Evolutionary conservation across 441 rosid genomes (phyloP), one percentile per base, ranked within the genome.

Genomic region (Melastoma candidum): DNA sequence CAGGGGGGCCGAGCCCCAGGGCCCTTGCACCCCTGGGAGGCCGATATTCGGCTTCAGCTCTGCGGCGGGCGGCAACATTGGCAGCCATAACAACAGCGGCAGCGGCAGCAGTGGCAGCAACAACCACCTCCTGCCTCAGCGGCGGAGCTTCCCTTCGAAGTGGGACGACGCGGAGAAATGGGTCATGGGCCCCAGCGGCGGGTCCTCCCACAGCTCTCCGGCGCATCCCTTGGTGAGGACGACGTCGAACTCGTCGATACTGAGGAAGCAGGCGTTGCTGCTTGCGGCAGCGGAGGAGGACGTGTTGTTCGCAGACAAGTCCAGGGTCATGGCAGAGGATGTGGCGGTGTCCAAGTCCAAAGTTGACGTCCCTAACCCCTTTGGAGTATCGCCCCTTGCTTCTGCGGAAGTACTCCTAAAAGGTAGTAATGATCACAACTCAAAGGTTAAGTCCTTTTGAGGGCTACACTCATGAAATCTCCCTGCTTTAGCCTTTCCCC

Each of bases 101-200:
- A 1, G 22, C 22, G 22, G 22, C 22, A 17, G 22, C 22, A 29
- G 80, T 36, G 66, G 56, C 32, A 24, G 64, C 51, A 66, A 65
- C 6, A 82, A 63, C 47, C 57, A 51, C 11, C 27, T 50, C 11
- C 53, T 43, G 44, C 60, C 54, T 69, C 63, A 69, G 82, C 24
- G 79, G 69, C 78, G 72, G 63, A 79, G 72, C 70, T 77, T 90
- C 26, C 98, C 96, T 71, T 90, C 98, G 17, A 90, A 90, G 68
- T 90, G 98, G 98, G 85, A 76, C 45, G 87, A 92, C 68, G 96
- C 96, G 6, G 90, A 88, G 74, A 92, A 92, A 68, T 92, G 98
- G 98, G 68, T 87, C 44, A 77, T 70, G 6, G 68, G 69, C 57
- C 36, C 7, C 12, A 7, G 26, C 54, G 32, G 8, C 63, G 74